Conservation (phyloP, 192 early-diverging fungal species). For the Entrophospora sp. region DNA sequence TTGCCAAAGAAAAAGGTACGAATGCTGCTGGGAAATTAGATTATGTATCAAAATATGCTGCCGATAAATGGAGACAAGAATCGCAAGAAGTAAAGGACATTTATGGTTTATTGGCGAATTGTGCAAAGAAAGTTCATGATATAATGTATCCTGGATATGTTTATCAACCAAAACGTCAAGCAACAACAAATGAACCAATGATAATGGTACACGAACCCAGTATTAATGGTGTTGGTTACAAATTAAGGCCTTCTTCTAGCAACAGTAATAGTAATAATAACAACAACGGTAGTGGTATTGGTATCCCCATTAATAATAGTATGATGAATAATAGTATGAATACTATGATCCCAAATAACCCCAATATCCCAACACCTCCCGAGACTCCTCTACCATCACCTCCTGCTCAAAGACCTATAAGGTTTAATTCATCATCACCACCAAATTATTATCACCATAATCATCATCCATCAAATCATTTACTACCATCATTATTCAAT, state of each 20-base stretch:
- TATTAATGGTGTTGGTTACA: background rate
- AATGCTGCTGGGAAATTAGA: slow-evolving; percentile 5
- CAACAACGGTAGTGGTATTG: background rate
- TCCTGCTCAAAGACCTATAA: no score
- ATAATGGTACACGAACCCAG: slow-evolving; percentile 15
- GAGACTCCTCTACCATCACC: no score
- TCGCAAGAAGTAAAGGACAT: slow-evolving; percentile 2
- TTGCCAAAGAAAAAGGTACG: background rate
- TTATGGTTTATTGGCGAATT: background rate
- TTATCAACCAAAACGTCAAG: slow-evolving; percentile 15
- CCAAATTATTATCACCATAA: no score
- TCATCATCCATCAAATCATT: no score
- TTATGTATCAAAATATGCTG: slow-evolving; percentile 5
- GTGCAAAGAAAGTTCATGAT: slow-evolving; percentile 3
- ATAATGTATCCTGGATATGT: slow-evolving; percentile 5
- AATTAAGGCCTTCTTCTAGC: background rate
- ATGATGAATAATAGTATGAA: no score
- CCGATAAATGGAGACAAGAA: slow-evolving; percentile 3
- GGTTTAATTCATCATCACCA: no score
- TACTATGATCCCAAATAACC: no score
- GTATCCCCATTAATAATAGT: no score
- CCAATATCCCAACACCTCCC: no score
- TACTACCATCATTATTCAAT: no score
- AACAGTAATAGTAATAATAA: background rate
- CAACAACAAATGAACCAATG: slow-evolving; percentile 9